phyloP scores from a whole-genome alignment of 129 eudicot species.

The Helianthus tuberosus region DNA sequence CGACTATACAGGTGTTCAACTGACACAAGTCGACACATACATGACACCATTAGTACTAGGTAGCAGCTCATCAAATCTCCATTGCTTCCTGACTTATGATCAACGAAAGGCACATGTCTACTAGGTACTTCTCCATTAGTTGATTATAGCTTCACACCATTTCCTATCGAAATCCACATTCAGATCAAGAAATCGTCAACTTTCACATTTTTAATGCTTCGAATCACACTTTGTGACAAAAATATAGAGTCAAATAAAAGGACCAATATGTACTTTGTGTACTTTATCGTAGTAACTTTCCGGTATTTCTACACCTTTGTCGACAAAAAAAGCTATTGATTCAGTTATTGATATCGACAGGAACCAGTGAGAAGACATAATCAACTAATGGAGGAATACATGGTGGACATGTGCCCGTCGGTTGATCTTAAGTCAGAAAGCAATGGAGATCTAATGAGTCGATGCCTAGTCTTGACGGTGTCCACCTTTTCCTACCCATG shows the following conservation, averaged over 20 bases:
- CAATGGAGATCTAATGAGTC: constrained; percentile 26
- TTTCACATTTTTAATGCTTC: constrained; percentile 29
- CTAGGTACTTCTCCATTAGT: constrained; percentile 59
- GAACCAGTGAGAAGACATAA: constrained; percentile 69
- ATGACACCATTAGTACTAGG: constrained; percentile 57
- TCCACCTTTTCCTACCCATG: constrained; percentile 2
- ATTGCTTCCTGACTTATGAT: constrained; percentile 22
- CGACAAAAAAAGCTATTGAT: no score
- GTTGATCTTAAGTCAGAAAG: constrained; percentile 28
- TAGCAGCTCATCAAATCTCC: constrained; percentile 33
- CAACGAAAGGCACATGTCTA: constrained; percentile 58
- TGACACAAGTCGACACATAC: constrained; percentile 47
- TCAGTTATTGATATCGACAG: constrained; percentile 30
- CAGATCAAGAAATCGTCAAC: constrained; percentile 10
- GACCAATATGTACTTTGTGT: no score
- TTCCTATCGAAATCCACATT: constrained; percentile 39
- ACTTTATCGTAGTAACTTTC: no score
- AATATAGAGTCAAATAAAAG: not conserved
- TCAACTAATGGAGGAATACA: constrained; percentile 60
- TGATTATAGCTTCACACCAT: constrained; percentile 69
- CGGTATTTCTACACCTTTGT: no score
- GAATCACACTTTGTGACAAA: constrained; percentile 12
- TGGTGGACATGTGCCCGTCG: constrained; percentile 63
- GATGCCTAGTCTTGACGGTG: constrained; percentile 51
- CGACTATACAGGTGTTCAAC: constrained; percentile 44